Evolutionary conservation across 371 early-diverging fungal genomes (phyloP).

Genomic region (Chytridiales sp.): DNA sequence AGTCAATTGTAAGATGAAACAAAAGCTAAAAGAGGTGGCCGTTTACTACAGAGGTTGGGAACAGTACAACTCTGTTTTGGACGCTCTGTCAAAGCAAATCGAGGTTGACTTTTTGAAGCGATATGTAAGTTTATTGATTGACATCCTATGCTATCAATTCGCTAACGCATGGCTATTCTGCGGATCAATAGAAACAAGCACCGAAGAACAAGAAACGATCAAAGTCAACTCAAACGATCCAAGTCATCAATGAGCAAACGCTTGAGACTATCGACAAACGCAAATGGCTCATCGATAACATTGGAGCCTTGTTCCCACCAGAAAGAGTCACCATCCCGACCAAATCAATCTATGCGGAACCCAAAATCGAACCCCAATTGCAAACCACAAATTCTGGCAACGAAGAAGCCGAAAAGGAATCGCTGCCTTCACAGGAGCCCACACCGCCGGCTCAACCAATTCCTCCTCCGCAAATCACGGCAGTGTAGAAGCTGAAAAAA

Average conservation of each 20-base stretch:
- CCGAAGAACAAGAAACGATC: slow-evolving; percentile 68
- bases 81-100: slow-evolving; percentile 81
- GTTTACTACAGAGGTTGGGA: slow-evolving; percentile 78
- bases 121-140: slow-evolving; percentile 57
- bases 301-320: slow-evolving; percentile 67
- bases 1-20: slow-evolving; percentile 67
- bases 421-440: no score
- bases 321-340: slow-evolving; percentile 68
- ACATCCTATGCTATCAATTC: neutral
- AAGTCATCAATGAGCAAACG: slow-evolving; percentile 52
- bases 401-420: no score
- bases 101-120: slow-evolving; percentile 82
- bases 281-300: slow-evolving; percentile 51
- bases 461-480: no score
- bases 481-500: no score
- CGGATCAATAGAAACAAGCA: slow-evolving; percentile 62
- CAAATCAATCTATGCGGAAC: slow-evolving; percentile 54
- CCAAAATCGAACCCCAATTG: no score
- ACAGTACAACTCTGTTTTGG: slow-evolving; percentile 83
- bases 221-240: slow-evolving; percentile 49
- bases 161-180: neutral
- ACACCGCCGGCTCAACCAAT: no score
- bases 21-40: slow-evolving; percentile 64
- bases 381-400: no score
- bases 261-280: slow-evolving; percentile 62